A percentile compares a stretch with the other conserved stretches of the same genome.
Conservation (phyloP, 2,329 filamentous ascomycete species). For the Pezicula rhizophila region DNA sequence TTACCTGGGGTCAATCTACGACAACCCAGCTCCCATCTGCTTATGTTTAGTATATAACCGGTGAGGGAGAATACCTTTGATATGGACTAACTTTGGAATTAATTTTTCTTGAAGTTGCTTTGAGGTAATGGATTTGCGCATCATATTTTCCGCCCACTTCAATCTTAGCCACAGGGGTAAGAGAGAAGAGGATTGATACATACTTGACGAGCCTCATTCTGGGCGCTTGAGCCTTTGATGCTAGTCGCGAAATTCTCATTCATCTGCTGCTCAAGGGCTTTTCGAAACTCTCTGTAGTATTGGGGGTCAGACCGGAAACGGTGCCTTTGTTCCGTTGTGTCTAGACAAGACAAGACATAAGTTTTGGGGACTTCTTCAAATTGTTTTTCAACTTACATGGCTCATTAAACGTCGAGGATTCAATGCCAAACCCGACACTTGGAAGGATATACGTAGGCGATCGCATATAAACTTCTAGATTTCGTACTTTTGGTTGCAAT, state of each 20-base stretch:
- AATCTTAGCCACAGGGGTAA: not conserved
- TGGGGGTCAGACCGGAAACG: not conserved
- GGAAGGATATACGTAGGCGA: not conserved
- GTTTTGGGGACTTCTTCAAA: not conserved
- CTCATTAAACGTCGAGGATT: not conserved
- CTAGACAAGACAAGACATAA: not conserved
- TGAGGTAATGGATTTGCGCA: not conserved
- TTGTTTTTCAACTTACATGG: not conserved
- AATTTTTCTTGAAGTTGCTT: not conserved
- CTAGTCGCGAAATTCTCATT: not conserved
- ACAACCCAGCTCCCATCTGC: not conserved
- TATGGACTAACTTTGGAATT: not conserved
- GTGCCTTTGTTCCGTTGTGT: not conserved
- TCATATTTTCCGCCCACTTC: not conserved
- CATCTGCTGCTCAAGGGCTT: not conserved
- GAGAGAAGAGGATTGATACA: not conserved
- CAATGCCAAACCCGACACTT: not conserved
- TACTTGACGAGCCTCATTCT: not conserved
- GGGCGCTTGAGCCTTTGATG: not conserved
- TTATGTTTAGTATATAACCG: not conserved
- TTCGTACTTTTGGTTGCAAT: conserved; percentile 35
- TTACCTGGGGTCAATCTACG: conserved; percentile 9
- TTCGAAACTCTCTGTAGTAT: not conserved
- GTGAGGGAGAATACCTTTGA: not conserved
- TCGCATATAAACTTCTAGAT: not conserved